Base-by-base conservation (phyloP, 257 asterid species). In the Ajuga chamaepitys region DNA sequence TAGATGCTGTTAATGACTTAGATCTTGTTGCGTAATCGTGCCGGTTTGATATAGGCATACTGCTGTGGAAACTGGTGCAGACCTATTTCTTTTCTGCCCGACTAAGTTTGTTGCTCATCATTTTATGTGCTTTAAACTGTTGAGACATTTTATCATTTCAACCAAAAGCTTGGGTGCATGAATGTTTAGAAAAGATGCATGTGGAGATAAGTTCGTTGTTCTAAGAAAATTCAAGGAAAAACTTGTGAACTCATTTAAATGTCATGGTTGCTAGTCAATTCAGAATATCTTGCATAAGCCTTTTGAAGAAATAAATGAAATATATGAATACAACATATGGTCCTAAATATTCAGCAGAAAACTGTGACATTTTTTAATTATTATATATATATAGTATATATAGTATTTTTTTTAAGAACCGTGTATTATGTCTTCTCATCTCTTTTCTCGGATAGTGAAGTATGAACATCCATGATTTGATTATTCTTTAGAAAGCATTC, bases 21-120 rank as follows among this genome's bases (percentile, higher is more conserved):
- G 18, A 25, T 21, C 11, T 40, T 72, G 46, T 37, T 74, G 21
- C 68, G 26, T 5, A 46, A 18, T 74, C 52, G 58, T 70, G 55
- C 41, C 25, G 59, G 55, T 35, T 63, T 63, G 50, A 50, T 65
- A 50, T 41, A 25, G 58, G 35, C 12, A 20, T 65, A 13, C 10
- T 26, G 53, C 16, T 17, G n/a, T 18, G 30, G 37, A 11, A 71
- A 21, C 11, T 64, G 72, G 52, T 63, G 50, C 51, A 62, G 35
- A 38, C 57, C 46, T 20, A 74, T 32, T 50, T 50, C 30, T 57
- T 60, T 44, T 55, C 37, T 53, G 44, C 52, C 59, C 34, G 18
- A 44, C 16, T 38, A 55, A 25, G 6, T 18, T 45, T 12, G 11
- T 9, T 58, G 22, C 20, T 26, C 21, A 25, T 46, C 68, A 14